phyloP scores from a whole-genome alignment of 2,329 filamentous ascomycete genomes.

The Aspergillus luchuensis region DNA sequence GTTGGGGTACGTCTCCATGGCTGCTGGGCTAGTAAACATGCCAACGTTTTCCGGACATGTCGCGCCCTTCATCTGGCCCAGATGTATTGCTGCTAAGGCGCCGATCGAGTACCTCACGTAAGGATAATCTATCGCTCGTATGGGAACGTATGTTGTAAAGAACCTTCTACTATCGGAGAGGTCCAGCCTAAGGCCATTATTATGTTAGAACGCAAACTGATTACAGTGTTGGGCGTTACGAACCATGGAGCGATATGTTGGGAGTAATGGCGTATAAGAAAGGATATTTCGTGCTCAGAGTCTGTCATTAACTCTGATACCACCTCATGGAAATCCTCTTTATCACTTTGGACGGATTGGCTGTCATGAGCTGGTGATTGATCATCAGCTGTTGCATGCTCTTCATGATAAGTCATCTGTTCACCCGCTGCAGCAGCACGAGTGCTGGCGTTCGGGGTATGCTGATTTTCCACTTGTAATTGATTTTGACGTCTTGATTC shows the following conservation, averaged over 20 bases:
- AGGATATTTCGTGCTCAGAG: slow-evolving; percentile 42
- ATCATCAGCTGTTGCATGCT: background rate
- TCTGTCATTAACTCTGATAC: slow-evolving; percentile 42
- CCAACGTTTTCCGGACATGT: slow-evolving; percentile 24
- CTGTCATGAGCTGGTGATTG: slow-evolving; percentile 16
- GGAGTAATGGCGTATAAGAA: slow-evolving; percentile 41
- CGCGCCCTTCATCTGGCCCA: slow-evolving; percentile 36
- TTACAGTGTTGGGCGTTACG: background rate
- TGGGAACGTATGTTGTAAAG: slow-evolving; percentile 41
- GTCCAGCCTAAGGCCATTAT: slow-evolving; percentile 36
- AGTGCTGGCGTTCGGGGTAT: background rate
- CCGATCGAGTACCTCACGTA: slow-evolving; percentile 42
- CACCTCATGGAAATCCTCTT: slow-evolving; percentile 37
- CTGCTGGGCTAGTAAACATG: slow-evolving; percentile 45
- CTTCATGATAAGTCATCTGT: background rate
- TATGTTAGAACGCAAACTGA: background rate
- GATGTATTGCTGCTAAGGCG: slow-evolving; percentile 45
- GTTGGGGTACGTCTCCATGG: slow-evolving; percentile 51
- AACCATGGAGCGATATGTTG: slow-evolving; percentile 41
- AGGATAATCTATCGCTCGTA: slow-evolving; percentile 38
- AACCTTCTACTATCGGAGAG: slow-evolving; percentile 45
- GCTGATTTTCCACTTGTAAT: background rate
- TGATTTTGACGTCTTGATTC: background rate
- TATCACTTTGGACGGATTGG: slow-evolving; percentile 27
- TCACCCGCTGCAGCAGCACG: background rate